Percentiles rank a stretch among this genome's conserved stretches.
Evolutionary conservation across 805 yeast genomes (phyloP).

Genomic region (Sungouiella thailandica): DNA sequence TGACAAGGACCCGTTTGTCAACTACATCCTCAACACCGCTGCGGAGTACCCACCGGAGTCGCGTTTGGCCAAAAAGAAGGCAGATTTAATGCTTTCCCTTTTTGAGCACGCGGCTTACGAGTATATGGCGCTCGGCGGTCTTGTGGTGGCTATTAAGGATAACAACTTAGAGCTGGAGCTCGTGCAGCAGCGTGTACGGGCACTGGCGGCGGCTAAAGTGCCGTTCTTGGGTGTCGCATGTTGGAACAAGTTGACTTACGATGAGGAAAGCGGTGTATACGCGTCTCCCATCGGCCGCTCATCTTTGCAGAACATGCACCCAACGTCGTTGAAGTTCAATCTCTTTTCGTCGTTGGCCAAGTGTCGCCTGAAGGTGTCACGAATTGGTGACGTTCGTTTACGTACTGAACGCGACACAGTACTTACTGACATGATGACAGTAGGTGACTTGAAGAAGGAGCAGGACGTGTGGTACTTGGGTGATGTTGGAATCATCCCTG

Average conservation of each 20-base stretch:
- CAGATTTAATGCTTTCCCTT: slow-evolving; percentile 42
- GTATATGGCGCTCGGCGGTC: slow-evolving; percentile 45
- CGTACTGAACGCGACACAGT: slow-evolving; percentile 40
- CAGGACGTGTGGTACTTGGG: slow-evolving; percentile 50
- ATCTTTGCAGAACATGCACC: slow-evolving; percentile 23
- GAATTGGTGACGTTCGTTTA: slow-evolving; percentile 46
- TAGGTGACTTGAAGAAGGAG: slow-evolving; percentile 30
- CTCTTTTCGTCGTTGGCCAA: slow-evolving; percentile 35
- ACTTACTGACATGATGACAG: slow-evolving; percentile 18
- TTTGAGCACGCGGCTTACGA: slow-evolving; percentile 53
- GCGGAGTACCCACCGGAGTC: slow-evolving; percentile 10
- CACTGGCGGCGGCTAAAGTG: slow-evolving; percentile 22
- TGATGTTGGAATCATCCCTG: slow-evolving; percentile 54
- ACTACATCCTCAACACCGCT: slow-evolving; percentile 40
- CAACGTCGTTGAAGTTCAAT: slow-evolving; percentile 31
- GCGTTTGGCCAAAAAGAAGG: slow-evolving; percentile 27
- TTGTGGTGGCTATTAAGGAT: slow-evolving; percentile 48
- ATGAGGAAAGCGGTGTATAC: slow-evolving; percentile 18
- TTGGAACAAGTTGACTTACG: slow-evolving; percentile 31
- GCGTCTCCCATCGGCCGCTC: slow-evolving; percentile 16
- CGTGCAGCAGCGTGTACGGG: slow-evolving; percentile 20
- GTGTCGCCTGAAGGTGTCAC: slow-evolving; percentile 46
- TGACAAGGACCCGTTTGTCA: slow-evolving; percentile 50
- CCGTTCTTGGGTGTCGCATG: slow-evolving; percentile 54
- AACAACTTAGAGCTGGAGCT: slow-evolving; percentile 35